Evolutionary conservation across 139 green algal genomes (phyloP), one percentile per base, ranked within the genome.

Genomic region (Chlorokybus atmophyticus): DNA sequence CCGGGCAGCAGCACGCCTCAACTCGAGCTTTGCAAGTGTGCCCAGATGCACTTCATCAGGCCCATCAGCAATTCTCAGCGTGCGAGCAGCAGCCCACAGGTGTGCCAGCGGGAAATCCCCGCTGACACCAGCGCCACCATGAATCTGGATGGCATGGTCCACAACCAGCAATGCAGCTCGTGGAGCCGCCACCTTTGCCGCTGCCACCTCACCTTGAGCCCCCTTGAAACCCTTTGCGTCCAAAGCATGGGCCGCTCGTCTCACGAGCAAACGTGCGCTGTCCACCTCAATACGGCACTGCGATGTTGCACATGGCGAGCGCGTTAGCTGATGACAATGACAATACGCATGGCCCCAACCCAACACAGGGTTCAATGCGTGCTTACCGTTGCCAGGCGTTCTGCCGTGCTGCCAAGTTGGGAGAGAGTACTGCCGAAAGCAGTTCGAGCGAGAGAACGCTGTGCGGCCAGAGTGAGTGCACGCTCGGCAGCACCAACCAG

Each of bases 11-110:
- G n/a, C n/a, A n/a, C n/a, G n/a, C n/a, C n/a, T n/a, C n/a, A 68
- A 26, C 71, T 94, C 88, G 49, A 86, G 40, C 56, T 83, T 85
- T 10, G 83, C 90, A 23, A 96, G 80, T 3, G 88, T 87, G n/a
- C 69, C 74, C 57, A 95, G 65, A 66, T 98, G 90, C 54, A 98
- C 91, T 60, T 95, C 84, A 42, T 98, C 91, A 1, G 91, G 91
- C 0, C 91, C 91, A 58, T 98, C 91, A 2, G 91, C 91, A 40
- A 98, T 75, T 14, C 91, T 75, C 48, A 98, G 83, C 4, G 91
- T 95, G 29, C 91, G 80, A 0, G 83, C 85, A 2, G 60, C 73
- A 0, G 78, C 79, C 71, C 73, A 98, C 40, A 96, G 74, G 40
- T 74, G 60, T 0, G 85, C 87, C 29, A 98, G 72, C 2, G 79